Evolutionary conservation across 2,329 filamentous ascomycete species (phyloP), one percentile per base, ranked within the genome.

Genomic region (Colletotrichum sojae): DNA sequence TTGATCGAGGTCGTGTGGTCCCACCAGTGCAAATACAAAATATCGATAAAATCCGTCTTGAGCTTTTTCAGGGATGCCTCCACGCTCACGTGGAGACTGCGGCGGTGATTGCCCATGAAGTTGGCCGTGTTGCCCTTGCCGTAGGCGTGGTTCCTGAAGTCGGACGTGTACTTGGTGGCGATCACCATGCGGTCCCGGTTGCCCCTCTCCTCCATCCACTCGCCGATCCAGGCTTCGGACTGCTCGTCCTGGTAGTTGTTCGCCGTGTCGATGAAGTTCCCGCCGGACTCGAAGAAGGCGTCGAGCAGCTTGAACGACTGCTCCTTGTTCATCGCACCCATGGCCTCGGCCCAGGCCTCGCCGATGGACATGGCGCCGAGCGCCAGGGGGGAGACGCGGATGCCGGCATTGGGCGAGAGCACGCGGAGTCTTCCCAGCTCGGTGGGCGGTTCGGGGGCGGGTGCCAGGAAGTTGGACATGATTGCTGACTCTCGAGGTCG

Each of bases 251-350:
- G 86, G 77, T 90, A 91, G 71, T 82, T 83, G 79, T 85, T 88
- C 71, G 87, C 78, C 0, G 89, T 91, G 76, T 92, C 90, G 75
- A 92, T 90, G 76, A 92, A 91, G 79, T 92, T 92, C 10, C 90
- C 90, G 6, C 90, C 90, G 0, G 84, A 79, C n/a, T 82, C 81
- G 63, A 82, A 83, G 77, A 84, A 91, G 62, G 83, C 83, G 72
- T 91, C 89, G 1, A 91, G 81, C 6, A 92, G 81, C 55, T 83
- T 81, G 74, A 90, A 90, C 0, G 85, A 79, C 15, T 81, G 75
- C 49, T 86, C 83, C 74, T 90, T 89, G 75, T 81, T 79, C 78
- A 87, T 86, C 60, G 82, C 82, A 9, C 88, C 88, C 81, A 90
- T 82, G 12, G 78, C 73, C 0, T 75, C 67, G 5, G 73, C 76